These are phyloP conservation scores for Ceratocystis ficicola DNA, from an alignment of 2,329 filamentous ascomycete species.

Conservation along the genomic window DNA sequence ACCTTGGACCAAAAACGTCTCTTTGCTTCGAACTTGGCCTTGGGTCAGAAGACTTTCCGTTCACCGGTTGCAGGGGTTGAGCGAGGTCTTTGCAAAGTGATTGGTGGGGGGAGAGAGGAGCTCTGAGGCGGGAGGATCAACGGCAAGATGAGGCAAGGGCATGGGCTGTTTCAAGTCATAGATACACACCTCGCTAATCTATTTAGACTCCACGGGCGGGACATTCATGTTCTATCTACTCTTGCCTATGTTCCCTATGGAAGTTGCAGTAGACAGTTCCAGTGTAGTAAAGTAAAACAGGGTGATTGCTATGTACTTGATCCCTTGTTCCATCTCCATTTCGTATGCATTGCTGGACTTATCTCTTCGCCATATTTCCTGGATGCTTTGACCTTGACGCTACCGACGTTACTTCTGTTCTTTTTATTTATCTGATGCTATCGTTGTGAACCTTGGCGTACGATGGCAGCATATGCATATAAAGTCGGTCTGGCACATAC, in stretches of 20 bases:
- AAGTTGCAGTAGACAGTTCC: too few species aligned
- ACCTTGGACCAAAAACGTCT: neutral
- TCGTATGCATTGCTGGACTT: too few species aligned
- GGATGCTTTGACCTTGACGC: too few species aligned
- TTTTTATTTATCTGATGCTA: too few species aligned
- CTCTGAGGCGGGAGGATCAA: slow-evolving; percentile 2
- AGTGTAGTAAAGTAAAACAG: neutral
- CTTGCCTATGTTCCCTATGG: neutral
- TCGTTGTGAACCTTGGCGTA: too few species aligned
- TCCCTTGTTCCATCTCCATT: too few species aligned
- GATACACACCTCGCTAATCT: neutral
- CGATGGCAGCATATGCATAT: too few species aligned
- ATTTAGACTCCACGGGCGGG: neutral
- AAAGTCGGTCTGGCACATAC: too few species aligned
- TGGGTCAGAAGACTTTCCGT: slow-evolving; percentile 5
- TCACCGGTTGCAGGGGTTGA: slow-evolving; percentile 5
- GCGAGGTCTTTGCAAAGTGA: neutral
- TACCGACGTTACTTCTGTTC: too few species aligned
- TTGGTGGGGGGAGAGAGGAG: neutral
- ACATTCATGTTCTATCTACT: neutral
- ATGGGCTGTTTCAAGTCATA: neutral
- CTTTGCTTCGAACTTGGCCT: slow-evolving; percentile 5
- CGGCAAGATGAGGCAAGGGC: slow-evolving; percentile 8
- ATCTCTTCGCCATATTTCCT: too few species aligned
- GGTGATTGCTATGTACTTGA: neutral